These are phyloP conservation scores for Apiotrichum akiyoshidainum DNA, from an alignment of 1,284 basidiomycete species.

Conservation along the genomic window DNA sequence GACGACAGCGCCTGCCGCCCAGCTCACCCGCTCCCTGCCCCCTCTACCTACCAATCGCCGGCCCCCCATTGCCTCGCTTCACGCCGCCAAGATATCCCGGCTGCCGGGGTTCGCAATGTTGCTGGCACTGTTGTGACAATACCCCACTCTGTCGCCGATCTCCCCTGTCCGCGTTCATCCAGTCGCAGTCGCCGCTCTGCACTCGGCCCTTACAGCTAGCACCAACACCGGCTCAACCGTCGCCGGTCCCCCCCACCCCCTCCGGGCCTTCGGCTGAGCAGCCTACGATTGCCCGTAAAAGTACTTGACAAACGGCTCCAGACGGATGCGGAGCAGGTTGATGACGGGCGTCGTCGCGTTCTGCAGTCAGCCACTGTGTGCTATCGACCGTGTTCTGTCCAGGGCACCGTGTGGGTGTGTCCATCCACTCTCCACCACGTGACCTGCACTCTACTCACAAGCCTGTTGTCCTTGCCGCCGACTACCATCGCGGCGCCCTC, in stretches of 20 bases:
- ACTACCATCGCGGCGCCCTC: slow-evolving; percentile 60
- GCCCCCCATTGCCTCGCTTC: background rate
- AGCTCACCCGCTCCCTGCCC: background rate
- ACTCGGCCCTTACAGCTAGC: too few relatives aligned
- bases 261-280: background rate
- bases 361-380: slow-evolving; percentile 48
- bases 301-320: slow-evolving; percentile 67
- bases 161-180: too few relatives aligned
- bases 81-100: background rate
- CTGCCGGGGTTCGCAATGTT: background rate
- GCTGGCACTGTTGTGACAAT: too few relatives aligned
- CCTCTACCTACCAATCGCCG: background rate
- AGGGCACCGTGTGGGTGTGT: too few relatives aligned
- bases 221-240: too few relatives aligned
- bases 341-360: slow-evolving; percentile 87
- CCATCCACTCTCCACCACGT: too few relatives aligned
- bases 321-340: slow-evolving; percentile 72
- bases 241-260: too few relatives aligned
- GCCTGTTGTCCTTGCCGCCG: slow-evolving; percentile 64
- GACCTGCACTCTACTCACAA: slow-evolving; percentile 57
- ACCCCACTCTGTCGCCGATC: too few relatives aligned
- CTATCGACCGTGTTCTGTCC: too few relatives aligned
- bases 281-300: slow-evolving; percentile 65
- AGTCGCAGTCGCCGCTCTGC: too few relatives aligned
- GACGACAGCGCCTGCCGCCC: background rate